Evolutionary conservation across 441 rosid genomes (phyloP).

Genomic region (Euphorbia celastroides): DNA sequence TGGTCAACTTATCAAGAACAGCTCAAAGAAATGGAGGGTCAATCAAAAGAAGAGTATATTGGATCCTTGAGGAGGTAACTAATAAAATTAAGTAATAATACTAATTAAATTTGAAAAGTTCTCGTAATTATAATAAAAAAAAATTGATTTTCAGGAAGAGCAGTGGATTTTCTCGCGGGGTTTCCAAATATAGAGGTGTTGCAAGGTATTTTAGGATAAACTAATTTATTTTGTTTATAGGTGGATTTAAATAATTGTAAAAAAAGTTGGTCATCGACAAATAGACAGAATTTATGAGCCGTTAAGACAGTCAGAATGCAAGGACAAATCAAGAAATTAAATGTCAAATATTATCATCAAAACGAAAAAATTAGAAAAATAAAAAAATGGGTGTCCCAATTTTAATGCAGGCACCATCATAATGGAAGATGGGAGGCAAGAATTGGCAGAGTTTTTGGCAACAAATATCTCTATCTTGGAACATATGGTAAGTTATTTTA

Average conservation of each 20-base stretch:
- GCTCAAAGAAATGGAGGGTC: constrained; percentile 40
- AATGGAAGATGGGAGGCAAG: constrained; percentile 97
- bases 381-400: background rate
- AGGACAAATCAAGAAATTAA: background rate
- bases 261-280: background rate
- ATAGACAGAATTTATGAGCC: background rate
- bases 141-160: constrained; percentile 49
- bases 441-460: constrained; percentile 83
- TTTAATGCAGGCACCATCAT: constrained; percentile 66
- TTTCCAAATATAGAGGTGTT: constrained; percentile 86
- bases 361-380: background rate
- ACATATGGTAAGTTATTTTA: constrained; percentile 45
- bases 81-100: background rate
- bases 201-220: constrained; percentile 69
- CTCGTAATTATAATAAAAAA: background rate
- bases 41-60: constrained; percentile 45
- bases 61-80: constrained; percentile 44
- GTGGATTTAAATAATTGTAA: background rate
- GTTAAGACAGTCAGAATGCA: background rate
- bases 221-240: too few relatives aligned
- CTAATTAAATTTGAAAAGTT: background rate
- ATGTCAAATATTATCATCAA: background rate
- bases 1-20: constrained; percentile 35
- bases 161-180: constrained; percentile 90
- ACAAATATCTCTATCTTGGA: constrained; percentile 84